phyloP scores from a whole-genome alignment of 1,284 basidiomycete species.

The Leccinum subrobustum region DNA sequence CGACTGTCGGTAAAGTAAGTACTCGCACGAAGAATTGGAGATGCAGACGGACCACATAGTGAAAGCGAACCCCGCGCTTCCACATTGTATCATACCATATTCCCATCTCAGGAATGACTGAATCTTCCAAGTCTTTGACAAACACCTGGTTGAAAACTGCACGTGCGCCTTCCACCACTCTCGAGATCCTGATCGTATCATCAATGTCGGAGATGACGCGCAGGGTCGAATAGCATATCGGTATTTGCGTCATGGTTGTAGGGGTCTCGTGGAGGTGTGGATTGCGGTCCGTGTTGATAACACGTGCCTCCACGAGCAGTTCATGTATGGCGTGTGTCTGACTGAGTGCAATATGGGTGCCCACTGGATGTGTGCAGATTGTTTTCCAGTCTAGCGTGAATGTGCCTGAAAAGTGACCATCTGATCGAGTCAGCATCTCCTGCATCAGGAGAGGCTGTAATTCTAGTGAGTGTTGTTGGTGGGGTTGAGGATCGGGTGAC shows the following conservation, averaged over 20 bases:
- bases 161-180: conserved; percentile 71
- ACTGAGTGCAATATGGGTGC: conserved; percentile 57
- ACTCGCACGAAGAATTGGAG: conserved; percentile 4
- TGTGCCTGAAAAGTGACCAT: conserved; percentile 70
- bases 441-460: conserved; percentile 47
- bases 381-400: conserved; percentile 67
- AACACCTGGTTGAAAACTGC: conserved; percentile 80
- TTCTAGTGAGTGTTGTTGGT: conserved; percentile 21
- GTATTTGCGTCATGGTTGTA: conserved; percentile 19
- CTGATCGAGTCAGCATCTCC: conserved; percentile 55
- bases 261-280: conserved; percentile 37
- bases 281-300: conserved; percentile 31
- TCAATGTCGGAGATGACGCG: conserved; percentile 93
- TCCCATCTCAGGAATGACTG: conserved; percentile 82
- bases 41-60: conserved; percentile 72
- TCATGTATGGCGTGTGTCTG: conserved; percentile 52
- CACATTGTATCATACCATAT: conserved; percentile 78
- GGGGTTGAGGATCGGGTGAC: conserved; percentile 26
- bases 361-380: conserved; percentile 59
- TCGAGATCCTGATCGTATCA: conserved; percentile 86
- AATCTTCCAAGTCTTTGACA: conserved; percentile 73
- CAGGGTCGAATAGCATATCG: conserved; percentile 40
- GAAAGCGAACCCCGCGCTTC: conserved; percentile 70
- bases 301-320: conserved; percentile 52
- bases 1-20: conserved; percentile 50